Evolutionary conservation across 1,139 yeast genomes (phyloP).

Genomic region (Saccharomycopsis crataegensis): DNA sequence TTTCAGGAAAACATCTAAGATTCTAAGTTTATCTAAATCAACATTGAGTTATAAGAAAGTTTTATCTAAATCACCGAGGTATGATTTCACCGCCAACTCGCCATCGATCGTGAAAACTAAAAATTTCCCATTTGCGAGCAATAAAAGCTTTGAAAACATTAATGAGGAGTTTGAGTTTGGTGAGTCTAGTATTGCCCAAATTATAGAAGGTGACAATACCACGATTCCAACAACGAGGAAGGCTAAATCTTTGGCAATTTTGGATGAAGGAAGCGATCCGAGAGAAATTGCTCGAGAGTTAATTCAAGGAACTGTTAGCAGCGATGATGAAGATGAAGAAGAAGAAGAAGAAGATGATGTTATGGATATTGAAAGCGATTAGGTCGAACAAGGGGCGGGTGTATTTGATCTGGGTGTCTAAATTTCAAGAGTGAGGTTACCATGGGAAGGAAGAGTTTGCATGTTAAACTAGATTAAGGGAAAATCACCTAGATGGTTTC

Average conservation of each 20-base stretch:
- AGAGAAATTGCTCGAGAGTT: slow-evolving; percentile 29
- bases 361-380: slow-evolving; percentile 60
- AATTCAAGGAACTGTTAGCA: slow-evolving; percentile 46
- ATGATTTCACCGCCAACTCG: not conserved
- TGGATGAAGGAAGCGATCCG: slow-evolving; percentile 23
- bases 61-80: not conserved
- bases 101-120: not conserved
- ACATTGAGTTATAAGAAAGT: slow-evolving; percentile 10
- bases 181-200: not conserved
- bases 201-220: not conserved
- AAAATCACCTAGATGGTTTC: no score
- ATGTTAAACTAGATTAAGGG: no score
- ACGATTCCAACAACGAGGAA: not conserved
- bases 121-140: not conserved
- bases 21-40: slow-evolving; percentile 14
- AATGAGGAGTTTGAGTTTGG: not conserved
- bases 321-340: slow-evolving; percentile 51
- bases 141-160: not conserved
- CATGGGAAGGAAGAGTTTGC: no score
- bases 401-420: no score
- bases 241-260: not conserved
- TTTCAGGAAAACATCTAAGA: slow-evolving; percentile 17
- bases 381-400: not conserved
- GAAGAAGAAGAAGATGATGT: slow-evolving; percentile 55
- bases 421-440: no score